Base-by-base conservation (phyloP, 805 yeast genomes). In the Saturnispora quitensis region DNA sequence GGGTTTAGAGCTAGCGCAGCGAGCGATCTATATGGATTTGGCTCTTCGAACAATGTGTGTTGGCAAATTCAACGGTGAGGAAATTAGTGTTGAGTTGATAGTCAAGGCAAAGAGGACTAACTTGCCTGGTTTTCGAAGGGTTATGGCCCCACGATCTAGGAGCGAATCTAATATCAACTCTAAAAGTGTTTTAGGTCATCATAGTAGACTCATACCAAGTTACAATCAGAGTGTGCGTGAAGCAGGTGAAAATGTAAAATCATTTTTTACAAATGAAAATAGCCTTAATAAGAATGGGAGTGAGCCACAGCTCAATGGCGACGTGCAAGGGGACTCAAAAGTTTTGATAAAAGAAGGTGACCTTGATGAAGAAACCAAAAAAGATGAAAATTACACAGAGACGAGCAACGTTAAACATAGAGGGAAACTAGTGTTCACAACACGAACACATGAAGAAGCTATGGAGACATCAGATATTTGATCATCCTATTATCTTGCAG, bases 51-150 rank as follows among this genome's bases (percentile, higher is more conserved):
- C 74, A 95, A 53, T 78, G 76, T 55, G 28, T 43, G 24, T 49
- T 42, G 51, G 51, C 3, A 8, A 24, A n/a, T 49, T 43, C 10
- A 43, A 36, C n/a, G 31, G 13, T 17, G 33, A 34, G 27, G 28
- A 22, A 5, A 33, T 49, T 4, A 20, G 25, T 6, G 47, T 49
- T 15, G 34, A 34, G 15, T 71, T 89, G 59, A 86, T 84, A 64
- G 93, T 89, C 33, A 71, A 74, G 35, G 82, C 86, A 18, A 88
- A 88, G 65, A 75, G 96, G 61, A 87, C 95, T 3, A 88, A 89
- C 59, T 67, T 87, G 20, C 96, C 95, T 2, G 91, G 91, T 1
- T 71, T 81, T 61, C 70, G 75, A 9, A 56, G 70, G 7, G 13
- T 38, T 8, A 38, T 8, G 13, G 22, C 42, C 7, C 20, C 22